Conservation (phyloP, 441 rosid genomes). For the Hypseocharis bilobata region DNA sequence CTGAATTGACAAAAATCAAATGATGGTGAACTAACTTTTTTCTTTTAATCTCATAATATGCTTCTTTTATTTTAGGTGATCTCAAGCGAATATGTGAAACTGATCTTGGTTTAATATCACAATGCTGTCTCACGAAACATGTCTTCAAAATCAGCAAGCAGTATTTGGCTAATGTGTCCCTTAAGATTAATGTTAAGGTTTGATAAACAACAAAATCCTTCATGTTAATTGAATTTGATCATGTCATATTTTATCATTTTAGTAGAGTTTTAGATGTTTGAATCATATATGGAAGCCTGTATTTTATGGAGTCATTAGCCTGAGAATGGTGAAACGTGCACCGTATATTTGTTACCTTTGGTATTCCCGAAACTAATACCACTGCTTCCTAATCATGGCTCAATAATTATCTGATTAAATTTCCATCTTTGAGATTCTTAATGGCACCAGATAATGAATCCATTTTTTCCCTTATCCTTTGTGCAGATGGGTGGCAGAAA, state of each 20-base stretch:
- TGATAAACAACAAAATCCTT: slow-evolving; percentile 1
- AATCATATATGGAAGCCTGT: background rate
- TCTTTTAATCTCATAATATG: background rate
- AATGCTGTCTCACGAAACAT: slow-evolving; percentile 78
- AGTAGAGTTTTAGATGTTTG: background rate
- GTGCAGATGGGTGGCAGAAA: slow-evolving; percentile 97
- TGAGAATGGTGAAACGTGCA: background rate
- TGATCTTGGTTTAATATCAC: slow-evolving; percentile 77
- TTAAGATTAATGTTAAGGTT: slow-evolving; percentile 87
- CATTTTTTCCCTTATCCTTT: background rate
- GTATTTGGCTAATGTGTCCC: slow-evolving; percentile 74
- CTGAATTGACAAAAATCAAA: too few relatives aligned
- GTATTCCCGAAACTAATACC: background rate
- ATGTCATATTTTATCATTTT: background rate
- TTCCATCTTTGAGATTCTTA: background rate
- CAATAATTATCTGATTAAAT: background rate
- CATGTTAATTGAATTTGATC: background rate
- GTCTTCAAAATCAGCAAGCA: slow-evolving; percentile 87
- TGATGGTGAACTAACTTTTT: background rate
- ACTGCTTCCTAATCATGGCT: background rate
- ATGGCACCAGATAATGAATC: background rate
- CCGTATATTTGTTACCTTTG: background rate
- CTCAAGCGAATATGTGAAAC: slow-evolving; percentile 87
- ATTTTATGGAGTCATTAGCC: background rate
- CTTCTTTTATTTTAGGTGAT: slow-evolving; percentile 43